Base-by-base conservation (phyloP, 208 protist species). In the Trypanosoma congolense region DNA sequence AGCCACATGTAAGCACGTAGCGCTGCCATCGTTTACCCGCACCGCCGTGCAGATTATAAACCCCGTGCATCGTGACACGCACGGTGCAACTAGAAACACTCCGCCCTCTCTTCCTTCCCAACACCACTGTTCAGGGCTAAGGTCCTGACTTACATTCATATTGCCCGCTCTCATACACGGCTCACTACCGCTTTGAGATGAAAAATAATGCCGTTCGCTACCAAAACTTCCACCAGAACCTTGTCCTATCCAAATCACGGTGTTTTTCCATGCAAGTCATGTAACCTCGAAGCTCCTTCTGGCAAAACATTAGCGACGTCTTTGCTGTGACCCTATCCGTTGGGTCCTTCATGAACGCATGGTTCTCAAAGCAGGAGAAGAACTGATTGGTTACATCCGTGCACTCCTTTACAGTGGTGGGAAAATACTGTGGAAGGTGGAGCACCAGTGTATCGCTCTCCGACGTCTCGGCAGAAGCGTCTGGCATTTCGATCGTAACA, bases 251-350 rank as follows among this genome's bases (percentile, higher is more conserved):
- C 21, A 51, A 48, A 19, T 46, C 40, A 30, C 73, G 45, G 48
- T 87, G 40, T 16, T 75, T 62, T 38, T 90, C 83, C 83, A 90
- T 90, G 53, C 83, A 90, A 42, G 21, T 46, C 79, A 85, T 85
- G 65, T 90, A 90, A 26, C 38, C 71, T 1, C 61, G 62, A 24
- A 90, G 71, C 60, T 87, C 70, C 4, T 65, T 51, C 55, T 90
- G 83, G 53, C 83, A 90, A 52, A 73, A 56, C 61, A 71, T 38
- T 29, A 91, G 65, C 22, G 80, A 68, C 14, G 70, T 55, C 28
- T 73, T 74, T 3, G 83, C 83, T 1, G 68, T 84, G n/a, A 48
- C 36, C 41, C 50, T 70, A 50, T 91, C 83, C n/a, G 49, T 68
- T 0, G 69, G 67, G 24, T 73, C 48, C 46, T 67, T 41, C 83